Evolutionary conservation across 108 stramenopile species (phyloP), one percentile per base, ranked within the genome.

Genomic region (Conticribra guillardii): DNA sequence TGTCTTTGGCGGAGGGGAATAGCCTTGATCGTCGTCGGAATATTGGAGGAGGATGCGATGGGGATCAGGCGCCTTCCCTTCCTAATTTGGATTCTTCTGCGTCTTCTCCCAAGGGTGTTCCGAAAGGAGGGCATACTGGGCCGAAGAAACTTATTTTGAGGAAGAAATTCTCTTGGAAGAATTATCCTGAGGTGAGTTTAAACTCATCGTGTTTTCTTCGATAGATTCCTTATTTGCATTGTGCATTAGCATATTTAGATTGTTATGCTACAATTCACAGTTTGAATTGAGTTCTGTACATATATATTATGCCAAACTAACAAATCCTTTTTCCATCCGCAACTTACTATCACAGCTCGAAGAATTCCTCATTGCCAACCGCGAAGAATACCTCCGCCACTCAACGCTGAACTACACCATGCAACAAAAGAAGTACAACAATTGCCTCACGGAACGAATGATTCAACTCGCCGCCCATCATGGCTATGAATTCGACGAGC

Each of bases 351-450:
- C 18, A 33, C 34, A 77, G 76, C 76, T 77, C 22, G 76, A 77
- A 51, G 76, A 77, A 31, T 77, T 77, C 27, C 64, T 77, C 57
- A 65, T 77, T 27, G 85, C 86, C 54, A 90, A 94, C 75, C 77
- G 93, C 0, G 93, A 94, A 44, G 89, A 90, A 63, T 94, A 94
- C 63, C 69, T 94, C 15, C 84, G 84, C 24, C 93, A 94, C 59
- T 91, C 90, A 4, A 83, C 84, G 29, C 81, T 89, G 71, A 94
- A 94, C 77, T 94, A 94, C 80, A 91, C 93, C 24, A 84, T 85
- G 55, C 85, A 91, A 48, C 93, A 94, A 64, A 94, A 94, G 69
- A 85, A 91, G 65, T 94, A 89, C 74, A 94, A 94, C 75, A 94
- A 94, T 67, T 83, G 83, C 80, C 79, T 94, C n/a, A 94, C 93